phyloP scores from a whole-genome alignment of 2,329 filamentous ascomycete species.

The Claviceps sp. region DNA sequence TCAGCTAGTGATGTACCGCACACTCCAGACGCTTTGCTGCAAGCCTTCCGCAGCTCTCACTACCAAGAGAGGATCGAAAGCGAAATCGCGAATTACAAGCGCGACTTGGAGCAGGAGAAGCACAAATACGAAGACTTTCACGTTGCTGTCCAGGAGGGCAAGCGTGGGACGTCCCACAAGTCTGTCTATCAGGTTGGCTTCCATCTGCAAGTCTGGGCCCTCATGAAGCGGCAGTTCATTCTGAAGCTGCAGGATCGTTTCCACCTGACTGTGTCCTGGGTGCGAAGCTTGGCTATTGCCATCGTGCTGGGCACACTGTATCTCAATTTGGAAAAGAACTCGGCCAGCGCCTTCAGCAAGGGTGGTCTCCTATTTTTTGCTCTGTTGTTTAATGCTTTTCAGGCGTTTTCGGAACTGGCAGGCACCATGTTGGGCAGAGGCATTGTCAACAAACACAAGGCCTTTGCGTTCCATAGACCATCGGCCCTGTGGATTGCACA shows the following conservation, averaged over 20 bases:
- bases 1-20: conserved; percentile 55
- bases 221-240: conserved; percentile 72
- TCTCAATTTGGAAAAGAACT: conserved; percentile 51
- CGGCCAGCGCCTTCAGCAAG: conserved; percentile 63
- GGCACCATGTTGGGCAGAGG: conserved; percentile 62
- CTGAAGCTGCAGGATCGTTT: conserved; percentile 81
- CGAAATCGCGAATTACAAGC: conserved; percentile 59
- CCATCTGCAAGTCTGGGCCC: conserved; percentile 66
- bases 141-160: conserved; percentile 61
- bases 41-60: conserved; percentile 55
- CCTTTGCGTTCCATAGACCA: conserved; percentile 71
- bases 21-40: conserved; percentile 49
- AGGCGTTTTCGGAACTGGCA: conserved; percentile 66
- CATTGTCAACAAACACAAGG: conserved; percentile 73
- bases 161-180: conserved; percentile 58
- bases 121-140: conserved; percentile 64
- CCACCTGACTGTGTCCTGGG: conserved; percentile 60
- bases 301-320: conserved; percentile 72
- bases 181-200: conserved; percentile 79
- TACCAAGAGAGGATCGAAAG: conserved; percentile 40
- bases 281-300: conserved; percentile 54
- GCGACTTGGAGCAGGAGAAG: conserved; percentile 48
- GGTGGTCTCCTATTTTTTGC: conserved; percentile 71
- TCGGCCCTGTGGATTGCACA: conserved; percentile 75
- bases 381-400: conserved; percentile 77